Evolutionary conservation across 352 stramenopile genomes (phyloP).

Genomic region (Phytophthora sansomeana): DNA sequence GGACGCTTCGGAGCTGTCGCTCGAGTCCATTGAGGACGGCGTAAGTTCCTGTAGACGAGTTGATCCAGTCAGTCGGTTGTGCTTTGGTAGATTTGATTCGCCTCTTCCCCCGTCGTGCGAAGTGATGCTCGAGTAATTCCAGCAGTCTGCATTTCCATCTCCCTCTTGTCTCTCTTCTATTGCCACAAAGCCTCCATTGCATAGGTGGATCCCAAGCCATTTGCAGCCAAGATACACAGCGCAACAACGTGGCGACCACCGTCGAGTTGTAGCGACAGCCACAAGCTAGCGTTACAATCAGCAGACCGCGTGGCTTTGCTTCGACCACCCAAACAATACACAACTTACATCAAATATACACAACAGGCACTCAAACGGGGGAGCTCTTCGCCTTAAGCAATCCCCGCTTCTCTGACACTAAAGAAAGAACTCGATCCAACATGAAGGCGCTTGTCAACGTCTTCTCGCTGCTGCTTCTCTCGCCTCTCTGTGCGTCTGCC

Average conservation of each 20-base stretch:
- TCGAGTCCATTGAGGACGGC: conserved; percentile 82
- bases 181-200: neutral
- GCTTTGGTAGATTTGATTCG: conserved; percentile 46
- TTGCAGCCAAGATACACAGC: conserved; percentile 14
- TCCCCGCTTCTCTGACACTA: conserved; percentile 4
- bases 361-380: neutral
- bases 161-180: neutral
- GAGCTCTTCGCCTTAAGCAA: neutral
- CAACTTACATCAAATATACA: neutral
- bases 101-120: conserved; percentile 18
- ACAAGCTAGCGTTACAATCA: conserved; percentile 10
- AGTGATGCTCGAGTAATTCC: conserved; percentile 43
- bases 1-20: conserved; percentile 88
- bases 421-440: conserved; percentile 16
- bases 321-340: conserved; percentile 9
- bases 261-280: conserved; percentile 16
- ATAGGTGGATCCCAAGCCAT: neutral
- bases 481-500: neutral
- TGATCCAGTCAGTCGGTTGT: conserved; percentile 28
- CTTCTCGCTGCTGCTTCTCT: neutral
- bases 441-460: neutral
- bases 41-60: conserved; percentile 91
- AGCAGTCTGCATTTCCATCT: conserved; percentile 40
- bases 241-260: conserved; percentile 1
- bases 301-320: conserved; percentile 7